Conservation (phyloP, 2,329 filamentous ascomycete genomes). For the Fusarium transvaalense region DNA sequence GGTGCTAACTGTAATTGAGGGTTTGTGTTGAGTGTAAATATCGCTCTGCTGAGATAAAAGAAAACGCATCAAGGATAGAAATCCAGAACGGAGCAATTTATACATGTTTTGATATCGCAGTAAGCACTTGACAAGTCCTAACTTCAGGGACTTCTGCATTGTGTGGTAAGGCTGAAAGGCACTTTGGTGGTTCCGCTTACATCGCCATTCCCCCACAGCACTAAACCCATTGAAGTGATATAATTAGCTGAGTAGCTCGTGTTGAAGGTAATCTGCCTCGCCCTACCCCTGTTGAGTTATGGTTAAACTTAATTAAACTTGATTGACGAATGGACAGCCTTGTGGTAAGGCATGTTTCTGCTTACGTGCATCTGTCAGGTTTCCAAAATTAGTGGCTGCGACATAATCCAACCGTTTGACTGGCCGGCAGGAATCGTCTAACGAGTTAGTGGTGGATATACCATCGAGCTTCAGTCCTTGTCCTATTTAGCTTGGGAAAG, state of each 20-base stretch:
- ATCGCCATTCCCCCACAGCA: not conserved
- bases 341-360: not conserved
- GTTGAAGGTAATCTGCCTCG: not conserved
- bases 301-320: not conserved
- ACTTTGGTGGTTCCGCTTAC: not conserved
- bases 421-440: not conserved
- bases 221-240: not conserved
- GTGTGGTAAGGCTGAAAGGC: not conserved
- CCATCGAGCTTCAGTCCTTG: too few species aligned
- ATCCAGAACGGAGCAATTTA: accelerated
- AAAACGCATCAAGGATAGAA: not conserved
- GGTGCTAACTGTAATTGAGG: accelerated
- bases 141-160: not conserved
- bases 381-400: not conserved
- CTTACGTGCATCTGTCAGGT: not conserved
- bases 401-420: not conserved
- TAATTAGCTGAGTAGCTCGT: not conserved
- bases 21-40: too few species aligned
- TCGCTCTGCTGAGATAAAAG: accelerated
- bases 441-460: too few species aligned
- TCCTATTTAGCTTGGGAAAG: too few species aligned
- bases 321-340: not conserved
- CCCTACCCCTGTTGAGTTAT: not conserved
- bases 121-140: not conserved
- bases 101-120: not conserved